Evolutionary conservation across 352 stramenopile species (phyloP).

Genomic region (Phytophthora pinifolia): DNA sequence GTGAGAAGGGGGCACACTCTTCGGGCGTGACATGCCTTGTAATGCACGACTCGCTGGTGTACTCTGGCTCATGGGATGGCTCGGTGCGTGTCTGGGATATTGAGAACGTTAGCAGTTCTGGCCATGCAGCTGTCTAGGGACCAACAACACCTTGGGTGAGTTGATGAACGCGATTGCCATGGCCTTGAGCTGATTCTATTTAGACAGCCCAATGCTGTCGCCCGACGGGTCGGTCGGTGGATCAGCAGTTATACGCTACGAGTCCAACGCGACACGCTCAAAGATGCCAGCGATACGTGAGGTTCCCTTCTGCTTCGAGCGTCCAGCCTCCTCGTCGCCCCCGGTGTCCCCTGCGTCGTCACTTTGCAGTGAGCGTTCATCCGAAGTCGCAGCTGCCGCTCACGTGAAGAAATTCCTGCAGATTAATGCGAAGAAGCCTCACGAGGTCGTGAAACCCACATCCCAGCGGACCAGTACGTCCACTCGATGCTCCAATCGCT

Average conservation of each 20-base stretch:
- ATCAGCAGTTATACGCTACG: conserved; percentile 1
- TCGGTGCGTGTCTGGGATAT: conserved; percentile 71
- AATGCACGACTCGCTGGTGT: conserved; percentile 63
- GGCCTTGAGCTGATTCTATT: not conserved
- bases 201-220: not conserved
- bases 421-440: not conserved
- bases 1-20: conserved; percentile 52
- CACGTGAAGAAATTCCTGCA: not conserved
- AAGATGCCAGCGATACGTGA: conserved; percentile 9
- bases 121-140: conserved; percentile 16
- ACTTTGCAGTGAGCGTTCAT: conserved; percentile 18
- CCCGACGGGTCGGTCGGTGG: no score
- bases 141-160: no score
- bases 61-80: conserved; percentile 78
- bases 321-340: conserved; percentile 6
- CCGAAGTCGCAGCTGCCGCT: not conserved
- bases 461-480: no score
- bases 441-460: not conserved
- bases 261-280: conserved; percentile 3
- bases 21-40: conserved; percentile 67
- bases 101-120: conserved; percentile 35
- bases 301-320: conserved; percentile 7
- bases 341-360: conserved; percentile 16
- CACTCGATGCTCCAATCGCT: no score
- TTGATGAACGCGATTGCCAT: no score